These are phyloP conservation scores for Thamnidium elegans DNA, from an alignment of 192 early-diverging fungal species.

Conservation along the genomic window DNA sequence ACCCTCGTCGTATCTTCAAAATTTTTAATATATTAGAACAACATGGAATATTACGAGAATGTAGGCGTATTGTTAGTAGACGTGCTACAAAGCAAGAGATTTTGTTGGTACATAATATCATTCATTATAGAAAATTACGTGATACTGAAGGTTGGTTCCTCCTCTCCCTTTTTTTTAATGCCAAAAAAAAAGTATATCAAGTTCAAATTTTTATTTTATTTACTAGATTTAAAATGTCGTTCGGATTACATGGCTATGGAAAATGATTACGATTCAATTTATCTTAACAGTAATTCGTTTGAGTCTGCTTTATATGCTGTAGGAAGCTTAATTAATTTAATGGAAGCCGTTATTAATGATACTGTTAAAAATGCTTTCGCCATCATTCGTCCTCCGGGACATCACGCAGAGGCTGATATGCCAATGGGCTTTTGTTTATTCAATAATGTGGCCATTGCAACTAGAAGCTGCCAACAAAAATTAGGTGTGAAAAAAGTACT, in stretches of 20 bases:
- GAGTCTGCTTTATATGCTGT: conserved; percentile 69
- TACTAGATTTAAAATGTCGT: not conserved
- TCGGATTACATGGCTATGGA: conserved; percentile 28
- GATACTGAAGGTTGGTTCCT: conserved; percentile 41
- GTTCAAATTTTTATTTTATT: not conserved
- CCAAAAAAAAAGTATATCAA: not conserved
- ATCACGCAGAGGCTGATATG: conserved; percentile 78
- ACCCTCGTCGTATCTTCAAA: conserved; percentile 68
- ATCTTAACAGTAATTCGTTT: conserved; percentile 61
- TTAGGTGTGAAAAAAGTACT: conserved; percentile 59
- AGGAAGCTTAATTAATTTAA: conserved; percentile 71
- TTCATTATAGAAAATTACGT: conserved; percentile 43
- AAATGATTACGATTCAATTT: conserved; percentile 61
- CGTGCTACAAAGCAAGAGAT: conserved; percentile 52
- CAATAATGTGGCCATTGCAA: conserved; percentile 89
- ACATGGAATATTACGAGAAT: conserved; percentile 45
- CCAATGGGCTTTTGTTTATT: conserved; percentile 87
- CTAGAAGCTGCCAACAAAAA: conserved; percentile 52
- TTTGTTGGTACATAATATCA: conserved; percentile 49
- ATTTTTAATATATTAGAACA: conserved; percentile 56
- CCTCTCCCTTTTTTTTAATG: not conserved
- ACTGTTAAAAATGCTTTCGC: conserved; percentile 77
- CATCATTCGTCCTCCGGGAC: conserved; percentile 89
- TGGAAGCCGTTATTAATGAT: conserved; percentile 64
- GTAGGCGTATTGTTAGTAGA: conserved; percentile 39